Evolutionary conservation across 176 grass and related monocot species (phyloP), one percentile per base, ranked within the genome.

Genomic region (Aegilops sharonensis): DNA sequence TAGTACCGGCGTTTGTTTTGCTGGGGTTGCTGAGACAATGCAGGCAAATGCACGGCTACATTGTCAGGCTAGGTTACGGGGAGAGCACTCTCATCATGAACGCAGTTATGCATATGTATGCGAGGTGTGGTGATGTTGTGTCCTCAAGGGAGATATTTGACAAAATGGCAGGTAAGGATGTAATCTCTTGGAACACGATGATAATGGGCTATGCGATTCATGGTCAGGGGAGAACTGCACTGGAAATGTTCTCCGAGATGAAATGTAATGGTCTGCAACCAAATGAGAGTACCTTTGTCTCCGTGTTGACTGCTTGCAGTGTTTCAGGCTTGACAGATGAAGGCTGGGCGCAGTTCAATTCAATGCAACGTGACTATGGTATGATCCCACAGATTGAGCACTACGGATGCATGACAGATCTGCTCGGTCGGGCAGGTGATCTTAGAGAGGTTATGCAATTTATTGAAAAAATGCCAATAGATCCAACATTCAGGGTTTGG

Each of bases 281-380:
- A 81, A 92, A 95, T 57, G 85, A 89, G 88, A 92, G 86, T 52
- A 98, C 91, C 15, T 98, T 98, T 81, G 82, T 95, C 11, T 98
- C 91, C 0, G 88, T 98, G 57, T 76, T 98, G 81, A 98, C 93
- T 81, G 95, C 93, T 89, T 98, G 95, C 85, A 95, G 95, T 83
- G 78, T 91, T 14, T 91, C 93, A 5, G 93, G 91, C 60, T 66
- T 98, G 81, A 42, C 48, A 9, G 75, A 90, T 29, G 88, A 98
- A 79, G 93, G 95, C 11, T 98, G 95, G 95, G 56, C 70, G 75
- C 85, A 90, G 18, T 95, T 95, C 79, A 94, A 90, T 43, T 89
- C 75, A 36, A 95, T 98, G 95, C 88, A 91, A 89, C 74, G 34
- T 32, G 95, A 94, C 52, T 92, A 94, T 78, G 86, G 56, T 69